Base-by-base conservation (phyloP, 345 rosid genomes). In the Jatropha curcas region DNA sequence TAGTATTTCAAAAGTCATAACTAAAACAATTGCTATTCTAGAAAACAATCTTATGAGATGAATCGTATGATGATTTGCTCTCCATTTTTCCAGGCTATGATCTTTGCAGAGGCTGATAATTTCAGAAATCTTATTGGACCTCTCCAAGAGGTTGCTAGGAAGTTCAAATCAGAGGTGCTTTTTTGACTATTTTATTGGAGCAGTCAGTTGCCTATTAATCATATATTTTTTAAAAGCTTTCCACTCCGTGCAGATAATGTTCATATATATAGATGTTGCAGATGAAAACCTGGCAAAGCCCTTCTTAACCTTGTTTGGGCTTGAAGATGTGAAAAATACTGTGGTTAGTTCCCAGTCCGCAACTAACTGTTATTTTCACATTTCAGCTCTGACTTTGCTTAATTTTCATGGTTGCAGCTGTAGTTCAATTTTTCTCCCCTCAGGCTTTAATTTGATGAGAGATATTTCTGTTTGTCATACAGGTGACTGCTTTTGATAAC, bases 401-500 rank as follows among this genome's bases (percentile, higher is more conserved):
- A 8, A 20, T 35, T 56, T 30, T 46, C 4, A 22, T 34, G 39
- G 2, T 11, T 61, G 2, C 13, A 20, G 20, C 22, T 1, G 33
- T 12, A 14, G 52, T 67, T 72, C 33, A 41, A 31, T 41, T 34
- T 52, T 67, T 74, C 56, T 70, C 45, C 9, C 16, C 17, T 34
- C 53, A 74, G 68, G 76, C 41, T 70, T 8, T 69, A 57, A 60
- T 64, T 67, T 75, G 28, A 67, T 72, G 50, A 60, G 52, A 65
- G 60, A 68, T 62, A 45, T 68, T 52, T 63, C 1, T 69, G 34
- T 66, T 37, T 88, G 62, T 65, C 61, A 74, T 60, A 67, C 62
- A 93, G 98, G 92, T 91, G 82, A 71, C 92, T 64, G 98, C 97
- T 64, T 93, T 91, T 66, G 94, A 93, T 80, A 91, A 75, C 84